Evolutionary conservation across 1,139 yeast genomes (phyloP), one percentile per base, ranked within the genome.

Genomic region (Protomyces lactucae-debilis): DNA sequence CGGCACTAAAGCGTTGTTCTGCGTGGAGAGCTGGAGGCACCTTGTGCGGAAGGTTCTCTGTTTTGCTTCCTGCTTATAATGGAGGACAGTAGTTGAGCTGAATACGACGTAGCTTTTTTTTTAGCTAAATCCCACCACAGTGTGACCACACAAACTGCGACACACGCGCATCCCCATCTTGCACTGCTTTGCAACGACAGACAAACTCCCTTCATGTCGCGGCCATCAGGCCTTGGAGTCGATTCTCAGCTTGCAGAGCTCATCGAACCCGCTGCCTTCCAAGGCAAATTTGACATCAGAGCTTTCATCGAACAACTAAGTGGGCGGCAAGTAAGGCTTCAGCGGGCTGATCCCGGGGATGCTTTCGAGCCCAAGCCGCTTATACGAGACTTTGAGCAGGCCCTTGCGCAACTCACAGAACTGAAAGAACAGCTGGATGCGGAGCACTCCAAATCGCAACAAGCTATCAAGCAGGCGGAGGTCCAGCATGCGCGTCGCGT

Each of bases 351-450:
- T 16, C 46, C 35, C 14, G 57, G 37, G 35, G 40, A 64, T 70
- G 74, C 75, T 2, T 71, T 78, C 64, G 97, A 93, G 73, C 97
- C 99, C 1, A 91, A 89, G 70, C 99, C 99, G 1, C 92, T 89
- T 73, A 93, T 93, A 64, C 82, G 97, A 71, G 89, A 97, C 0
- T 92, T 93, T 75, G 98, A 92, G 74, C 85, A 93, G 1, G 90
- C 95, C 0, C 77, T 91, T 55, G 80, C 85, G 64, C 65, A 65
- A 21, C 52, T 70, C 25, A 51, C 45, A 46, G 63, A 35, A 14
- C 23, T 65, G 43, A 65, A 64, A 32, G 45, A 57, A 21, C 54
- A 56, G 10, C 18, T 65, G 8, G 51, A 48, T 21, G 46, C 52
- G 45, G 59, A 61, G 37, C 65, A 55, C 23, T 53, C 55, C 45